These are phyloP conservation scores for Suillus spraguei DNA, from an alignment of 768 basidiomycete species.

Conservation along the genomic window DNA sequence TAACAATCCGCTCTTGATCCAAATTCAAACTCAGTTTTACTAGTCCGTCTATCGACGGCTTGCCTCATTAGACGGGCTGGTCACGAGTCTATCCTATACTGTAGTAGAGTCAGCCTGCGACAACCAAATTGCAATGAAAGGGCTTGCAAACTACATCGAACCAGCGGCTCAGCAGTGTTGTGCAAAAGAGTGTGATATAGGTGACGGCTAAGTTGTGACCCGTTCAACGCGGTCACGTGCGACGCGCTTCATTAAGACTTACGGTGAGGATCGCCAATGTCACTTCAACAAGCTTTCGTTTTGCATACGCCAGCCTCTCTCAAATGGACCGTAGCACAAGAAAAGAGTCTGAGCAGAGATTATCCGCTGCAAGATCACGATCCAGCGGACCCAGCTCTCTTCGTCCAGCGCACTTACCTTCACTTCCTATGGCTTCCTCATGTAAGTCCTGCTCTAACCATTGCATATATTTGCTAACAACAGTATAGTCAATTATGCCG, in stretches of 20 bases:
- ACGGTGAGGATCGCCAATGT: not conserved
- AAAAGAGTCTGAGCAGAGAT: conserved; percentile 56
- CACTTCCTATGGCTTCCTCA: conserved; percentile 82
- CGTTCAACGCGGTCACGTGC: not conserved
- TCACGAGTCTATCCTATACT: no score
- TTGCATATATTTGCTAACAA: conserved; percentile 14
- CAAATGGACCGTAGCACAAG: conserved; percentile 61
- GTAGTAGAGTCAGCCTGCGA: not conserved
- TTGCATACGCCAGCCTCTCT: conserved; percentile 27
- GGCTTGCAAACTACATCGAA: not conserved
- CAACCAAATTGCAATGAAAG: not conserved
- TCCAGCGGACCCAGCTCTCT: conserved; percentile 55
- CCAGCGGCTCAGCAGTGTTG: no score
- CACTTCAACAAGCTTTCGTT: conserved; percentile 21
- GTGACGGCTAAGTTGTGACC: no score
- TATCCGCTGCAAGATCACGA: conserved; percentile 52
- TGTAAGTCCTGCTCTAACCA: conserved; percentile 39
- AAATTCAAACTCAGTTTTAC: no score
- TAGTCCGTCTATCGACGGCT: no score
- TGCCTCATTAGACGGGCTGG: no score
- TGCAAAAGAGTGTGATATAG: no score
- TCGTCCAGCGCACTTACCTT: conserved; percentile 64
- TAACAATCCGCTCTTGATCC: no score
- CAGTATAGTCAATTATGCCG: conserved; percentile 69
- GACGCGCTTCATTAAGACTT: not conserved